Conservation (phyloP, 1,284 basidiomycete genomes). For the Dichomitus squalens region DNA sequence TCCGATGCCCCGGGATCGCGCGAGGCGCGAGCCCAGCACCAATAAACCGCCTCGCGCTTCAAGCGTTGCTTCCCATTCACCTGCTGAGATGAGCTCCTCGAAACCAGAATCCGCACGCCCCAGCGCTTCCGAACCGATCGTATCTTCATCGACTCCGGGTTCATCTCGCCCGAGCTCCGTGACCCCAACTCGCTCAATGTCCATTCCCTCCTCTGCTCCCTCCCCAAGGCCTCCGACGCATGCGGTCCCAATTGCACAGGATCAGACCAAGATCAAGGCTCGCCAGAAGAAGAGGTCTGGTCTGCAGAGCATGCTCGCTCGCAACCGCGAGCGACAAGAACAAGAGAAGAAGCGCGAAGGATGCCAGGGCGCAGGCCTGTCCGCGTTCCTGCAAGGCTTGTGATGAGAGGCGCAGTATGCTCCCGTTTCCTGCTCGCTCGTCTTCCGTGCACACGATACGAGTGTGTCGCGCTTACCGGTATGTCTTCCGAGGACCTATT, state of each 20-base stretch:
- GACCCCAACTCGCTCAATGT: not conserved
- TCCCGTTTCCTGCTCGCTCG: not conserved
- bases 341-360: conserved; percentile 35
- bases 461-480: not conserved
- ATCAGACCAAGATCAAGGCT: conserved; percentile 24
- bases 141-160: conserved; percentile 9
- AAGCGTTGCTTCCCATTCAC: conserved; percentile 4
- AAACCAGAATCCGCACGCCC: conserved; percentile 10
- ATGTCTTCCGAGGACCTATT: not conserved
- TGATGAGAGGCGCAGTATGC: conserved; percentile 4
- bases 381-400: conserved; percentile 51
- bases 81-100: conserved; percentile 2
- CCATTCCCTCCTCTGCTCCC: conserved; percentile 3
- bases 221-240: not conserved
- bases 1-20: conserved; percentile 20
- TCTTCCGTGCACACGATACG: not conserved
- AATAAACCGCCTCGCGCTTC: conserved; percentile 8
- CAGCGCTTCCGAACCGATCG: conserved; percentile 6
- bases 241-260: not conserved
- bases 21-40: conserved; percentile 8
- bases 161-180: conserved; percentile 15
- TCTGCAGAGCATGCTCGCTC: conserved; percentile 62
- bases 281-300: conserved; percentile 49
- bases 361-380: conserved; percentile 37
- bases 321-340: conserved; percentile 54